Evolutionary conservation across 176 grass and related monocot genomes (phyloP), one percentile per base, ranked within the genome.

Genomic region (Avena atlantica): DNA sequence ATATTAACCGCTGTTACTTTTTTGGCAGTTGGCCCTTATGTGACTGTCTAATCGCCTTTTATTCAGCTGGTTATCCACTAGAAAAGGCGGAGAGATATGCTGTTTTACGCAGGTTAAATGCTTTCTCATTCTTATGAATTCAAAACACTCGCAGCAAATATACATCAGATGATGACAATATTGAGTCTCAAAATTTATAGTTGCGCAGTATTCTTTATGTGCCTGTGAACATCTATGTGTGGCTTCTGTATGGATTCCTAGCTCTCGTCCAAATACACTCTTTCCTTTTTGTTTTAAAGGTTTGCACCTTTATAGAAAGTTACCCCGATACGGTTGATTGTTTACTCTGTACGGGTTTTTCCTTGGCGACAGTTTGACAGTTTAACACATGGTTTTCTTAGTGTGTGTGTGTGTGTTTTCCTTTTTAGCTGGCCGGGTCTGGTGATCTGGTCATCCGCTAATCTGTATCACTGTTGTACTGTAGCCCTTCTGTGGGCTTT

Each of bases 21-120:
- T 72, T 71, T 90, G 55, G 10, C 93, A 98, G 96, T 68, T 98
- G 96, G 96, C 96, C 93, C 79, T 69, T 95, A 75, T 98, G 92
- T 82, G 96, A 95, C 80, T 98, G 93, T 84, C 89, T 98, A 80
- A 91, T 98, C 63, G 96, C 96, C 31, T 98, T 98, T 74, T 95
- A 95, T 83, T 98, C 96, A 42, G 59, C 90, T 76, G 96, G 96
- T 70, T 98, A 94, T 92, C 96, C 96, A 79, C 87, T 98, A 67
- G 45, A 94, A 91, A 98, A 98, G 86, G 90, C 84, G 42, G 90
- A 95, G 91, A 88, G 69, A 85, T 98, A 98, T 83, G 92, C 87
- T 25, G 84, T 87, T 86, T 81, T 95, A 73, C 89, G 88, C 71
- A 98, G 94, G 96, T 98, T 59, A 85, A 85, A 81, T 69, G 29